Percentiles rank a stretch among this genome's conserved stretches.
phyloP scores from a whole-genome alignment of 78 protist species.

The Emiliania huxleyi region DNA sequence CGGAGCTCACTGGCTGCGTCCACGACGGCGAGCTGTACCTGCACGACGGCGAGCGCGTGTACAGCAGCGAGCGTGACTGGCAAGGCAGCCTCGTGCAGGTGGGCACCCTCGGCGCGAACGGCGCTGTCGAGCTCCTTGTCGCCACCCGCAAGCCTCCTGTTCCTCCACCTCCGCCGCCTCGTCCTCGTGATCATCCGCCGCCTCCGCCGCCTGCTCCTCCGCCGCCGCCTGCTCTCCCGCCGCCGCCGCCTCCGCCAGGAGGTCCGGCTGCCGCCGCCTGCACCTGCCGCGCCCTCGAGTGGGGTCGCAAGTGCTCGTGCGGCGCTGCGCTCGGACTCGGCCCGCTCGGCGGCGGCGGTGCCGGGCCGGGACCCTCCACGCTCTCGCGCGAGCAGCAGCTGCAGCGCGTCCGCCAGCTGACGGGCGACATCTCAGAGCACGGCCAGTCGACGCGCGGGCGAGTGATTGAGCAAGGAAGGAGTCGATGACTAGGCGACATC shows the following conservation, averaged over 20 bases:
- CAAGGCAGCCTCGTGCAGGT: not conserved
- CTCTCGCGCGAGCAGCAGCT: not conserved
- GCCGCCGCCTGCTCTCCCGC: not conserved
- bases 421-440: not conserved
- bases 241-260: not conserved
- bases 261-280: too few relatives aligned
- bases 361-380: not conserved
- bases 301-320: too few relatives aligned
- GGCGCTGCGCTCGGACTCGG: too few relatives aligned
- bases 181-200: too few relatives aligned
- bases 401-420: not conserved
- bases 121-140: too few relatives aligned
- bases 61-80: not conserved
- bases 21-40: not conserved
- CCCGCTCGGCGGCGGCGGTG: too few relatives aligned
- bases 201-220: not conserved
- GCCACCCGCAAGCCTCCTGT: too few relatives aligned
- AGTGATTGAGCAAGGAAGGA: too few relatives aligned
- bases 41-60: not conserved
- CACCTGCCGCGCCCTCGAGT: too few relatives aligned
- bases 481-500: too few relatives aligned
- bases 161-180: too few relatives aligned
- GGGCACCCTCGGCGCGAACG: not conserved
- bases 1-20: not conserved
- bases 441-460: too few relatives aligned